Evolutionary conservation across 2,329 filamentous ascomycete genomes (phyloP), one percentile per base, ranked within the genome.

Genomic region (Fusarium buharicum): DNA sequence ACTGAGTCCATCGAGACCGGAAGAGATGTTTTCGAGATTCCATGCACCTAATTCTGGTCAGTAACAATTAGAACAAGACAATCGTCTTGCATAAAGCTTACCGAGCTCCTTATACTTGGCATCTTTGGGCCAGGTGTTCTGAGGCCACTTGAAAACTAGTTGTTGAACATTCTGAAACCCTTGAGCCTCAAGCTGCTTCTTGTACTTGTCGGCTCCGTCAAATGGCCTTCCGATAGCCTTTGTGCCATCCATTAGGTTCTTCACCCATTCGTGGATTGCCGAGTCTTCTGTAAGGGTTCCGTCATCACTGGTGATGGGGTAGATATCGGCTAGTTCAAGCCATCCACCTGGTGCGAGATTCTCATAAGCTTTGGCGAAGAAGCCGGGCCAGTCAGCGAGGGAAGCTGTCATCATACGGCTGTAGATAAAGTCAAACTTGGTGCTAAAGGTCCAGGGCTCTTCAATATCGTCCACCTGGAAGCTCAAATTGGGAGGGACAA

Each of bases 91-190:
- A 14, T 6, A 4, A 5, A 5, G 6, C 55, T 27, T 33, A 60
- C 58, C 66, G 5, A 84, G 68, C 45, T 84, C 78, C 62, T 85
- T 86, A 43, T 81, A 73, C 27, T 77, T 79, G 14, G 73, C 73
- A 28, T 82, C 77, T 47, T 78, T 81, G 0, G 81, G 78, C 82
- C 83, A 85, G 4, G 75, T 70, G 57, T 80, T 82, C 49, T 76
- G 74, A 1, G 82, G 82, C 71, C 82, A 78, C 68, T 79, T 81
- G 67, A 75, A 80, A 6, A 79, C 65, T 3, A 75, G 70, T 58
- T 83, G 78, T 0, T 71, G 69, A 0, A 86, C 77, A 53, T 84
- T 76, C 37, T 74, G 70, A 62, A 86, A 86, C 0, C 84, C 85
- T 0, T 79, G 80, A 6, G 80, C 78, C 14, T 73, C 70, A 41